Evolutionary conservation across 1,284 basidiomycete species (phyloP), one percentile per base, ranked within the genome.

Genomic region (Pulveroboletus sp.): DNA sequence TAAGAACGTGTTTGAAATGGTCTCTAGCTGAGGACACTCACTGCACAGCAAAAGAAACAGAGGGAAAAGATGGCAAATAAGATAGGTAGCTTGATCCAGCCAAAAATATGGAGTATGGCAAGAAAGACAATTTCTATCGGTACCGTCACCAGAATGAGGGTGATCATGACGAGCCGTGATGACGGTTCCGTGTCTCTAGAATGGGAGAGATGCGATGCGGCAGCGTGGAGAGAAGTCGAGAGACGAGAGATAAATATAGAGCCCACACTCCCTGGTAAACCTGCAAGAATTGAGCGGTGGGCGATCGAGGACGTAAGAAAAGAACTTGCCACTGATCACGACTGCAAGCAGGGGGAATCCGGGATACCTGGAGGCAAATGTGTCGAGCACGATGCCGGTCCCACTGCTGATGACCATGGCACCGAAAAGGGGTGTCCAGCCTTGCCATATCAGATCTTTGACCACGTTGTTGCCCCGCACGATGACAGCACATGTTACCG

Each of bases 331-430:
- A 31, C 91, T 93, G 61, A 97, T 91, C 15, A 95, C 92, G 17
- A 97, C 85, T 0, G 92, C 91, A 7, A 99, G 79, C 1, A 98
- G 77, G 0, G 93, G 93, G 67, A 93, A 98, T 4, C 93, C 96
- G 56, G 89, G 82, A 67, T 93, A 98, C 35, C 83, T 81, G 58
- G 85, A 87, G 2, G 97, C 95, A 61, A 96, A 97, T 46, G 83
- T 80, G 66, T 98, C 94, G 17, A 99, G 83, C 0, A 98, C 89
- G 63, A 98, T 87, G 0, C 96, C 96, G 0, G 96, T 92, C 1
- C 86, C 92, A 48, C 87, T 91, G 64, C 92, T 94, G 65, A 98
- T 94, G 54, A 89, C 76, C 93, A 98, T 97, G 2, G 96, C 96
- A 12, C 86, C 85, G 61, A 98, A 86, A 3, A 99, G 79, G 0